These are phyloP conservation scores for Effrenium voratum DNA, from an alignment of 73 alveolate genomes.

Conservation along the genomic window DNA sequence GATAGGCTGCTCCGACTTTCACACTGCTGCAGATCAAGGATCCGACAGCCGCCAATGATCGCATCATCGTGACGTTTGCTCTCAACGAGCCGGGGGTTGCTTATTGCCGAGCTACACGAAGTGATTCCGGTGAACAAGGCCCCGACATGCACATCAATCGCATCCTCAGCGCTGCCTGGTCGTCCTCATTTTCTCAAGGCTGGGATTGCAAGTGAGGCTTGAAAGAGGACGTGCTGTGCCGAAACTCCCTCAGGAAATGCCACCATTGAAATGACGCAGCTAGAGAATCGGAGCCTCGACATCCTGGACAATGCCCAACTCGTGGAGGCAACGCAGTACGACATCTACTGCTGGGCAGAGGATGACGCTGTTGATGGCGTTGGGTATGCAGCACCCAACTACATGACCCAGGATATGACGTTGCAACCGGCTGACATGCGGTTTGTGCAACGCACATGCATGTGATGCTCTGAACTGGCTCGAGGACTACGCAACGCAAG, in stretches of 20 bases:
- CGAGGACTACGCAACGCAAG: neutral
- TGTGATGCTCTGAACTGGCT: too few relatives aligned
- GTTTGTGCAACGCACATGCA: too few relatives aligned
- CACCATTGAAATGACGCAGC: slow-evolving; percentile 33
- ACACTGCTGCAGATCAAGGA: slow-evolving; percentile 36
- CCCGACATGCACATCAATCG: slow-evolving; percentile 54
- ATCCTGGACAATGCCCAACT: neutral
- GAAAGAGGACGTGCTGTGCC: neutral
- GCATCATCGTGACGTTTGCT: slow-evolving; percentile 38
- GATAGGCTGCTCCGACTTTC: slow-evolving; percentile 47
- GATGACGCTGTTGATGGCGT: slow-evolving; percentile 25
- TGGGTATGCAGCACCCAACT: slow-evolving; percentile 3
- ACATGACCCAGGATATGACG: slow-evolving; percentile 45
- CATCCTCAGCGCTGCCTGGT: slow-evolving; percentile 46
- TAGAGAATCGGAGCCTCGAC: slow-evolving; percentile 22
- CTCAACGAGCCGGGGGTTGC: slow-evolving; percentile 73
- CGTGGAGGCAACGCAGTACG: slow-evolving; percentile 48
- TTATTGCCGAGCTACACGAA: slow-evolving; percentile 47
- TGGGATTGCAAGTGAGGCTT: neutral
- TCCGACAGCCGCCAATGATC: slow-evolving; percentile 47
- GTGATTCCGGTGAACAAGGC: slow-evolving; percentile 30
- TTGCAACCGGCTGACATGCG: neutral
- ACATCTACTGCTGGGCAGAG: slow-evolving; percentile 59
- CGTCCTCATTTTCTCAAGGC: slow-evolving; percentile 19
- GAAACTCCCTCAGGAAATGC: neutral